Conservation (phyloP, 2,329 filamentous ascomycete genomes). For the Alternaria conjuncta region DNA sequence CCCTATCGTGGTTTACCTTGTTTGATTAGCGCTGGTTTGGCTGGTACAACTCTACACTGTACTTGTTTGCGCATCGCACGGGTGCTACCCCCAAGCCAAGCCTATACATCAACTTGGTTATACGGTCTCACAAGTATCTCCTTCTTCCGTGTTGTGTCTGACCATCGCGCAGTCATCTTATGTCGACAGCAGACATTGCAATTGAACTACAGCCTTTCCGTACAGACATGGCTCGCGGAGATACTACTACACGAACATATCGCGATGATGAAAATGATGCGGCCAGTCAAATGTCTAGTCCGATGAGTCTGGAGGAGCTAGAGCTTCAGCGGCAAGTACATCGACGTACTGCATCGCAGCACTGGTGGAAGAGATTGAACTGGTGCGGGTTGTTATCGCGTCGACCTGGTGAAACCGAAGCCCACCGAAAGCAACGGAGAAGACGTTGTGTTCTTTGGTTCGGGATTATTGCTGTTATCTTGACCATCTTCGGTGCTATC, state of each 20-base stretch:
- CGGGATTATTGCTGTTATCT: constrained; percentile 12
- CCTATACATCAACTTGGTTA: neutral
- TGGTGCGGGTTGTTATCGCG: constrained; percentile 6
- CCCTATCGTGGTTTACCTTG: neutral
- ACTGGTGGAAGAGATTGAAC: constrained; percentile 4
- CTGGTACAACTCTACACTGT: neutral
- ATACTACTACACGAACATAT: neutral
- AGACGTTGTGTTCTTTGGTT: constrained; percentile 10
- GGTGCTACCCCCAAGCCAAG: neutral
- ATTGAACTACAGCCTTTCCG: constrained; percentile 9
- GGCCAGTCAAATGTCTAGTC: constrained; percentile 13
- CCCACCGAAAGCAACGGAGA: neutral
- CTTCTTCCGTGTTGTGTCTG: neutral
- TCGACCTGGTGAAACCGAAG: constrained; percentile 1
- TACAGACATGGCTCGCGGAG: neutral
- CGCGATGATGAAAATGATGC: constrained; percentile 17
- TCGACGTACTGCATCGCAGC: neutral
- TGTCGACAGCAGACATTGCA: constrained; percentile 2
- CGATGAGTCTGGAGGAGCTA: constrained; percentile 5
- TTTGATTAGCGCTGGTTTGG: neutral
- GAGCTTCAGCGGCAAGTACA: constrained; percentile 12
- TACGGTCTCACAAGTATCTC: neutral
- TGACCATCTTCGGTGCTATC: constrained; percentile 24
- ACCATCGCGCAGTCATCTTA: constrained; percentile 4
- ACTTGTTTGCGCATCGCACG: neutral